Evolutionary conservation across 345 rosid genomes (phyloP).

Genomic region (Citrus trifoliata): DNA sequence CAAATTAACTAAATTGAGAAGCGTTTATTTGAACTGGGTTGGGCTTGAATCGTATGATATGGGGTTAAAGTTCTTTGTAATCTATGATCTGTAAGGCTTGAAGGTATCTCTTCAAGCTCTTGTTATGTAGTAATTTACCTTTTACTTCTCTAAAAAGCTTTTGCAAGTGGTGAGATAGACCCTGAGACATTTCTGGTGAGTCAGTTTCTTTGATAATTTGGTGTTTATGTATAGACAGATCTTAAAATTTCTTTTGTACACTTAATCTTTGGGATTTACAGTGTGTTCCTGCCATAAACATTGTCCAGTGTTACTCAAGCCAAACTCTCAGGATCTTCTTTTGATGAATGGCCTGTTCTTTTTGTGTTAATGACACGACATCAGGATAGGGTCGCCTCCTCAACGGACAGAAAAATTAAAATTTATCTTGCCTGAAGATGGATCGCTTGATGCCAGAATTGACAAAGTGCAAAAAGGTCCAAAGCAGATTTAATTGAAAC

Average conservation of each 20-base stretch:
- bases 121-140: too few species aligned
- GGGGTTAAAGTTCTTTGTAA: too few species aligned
- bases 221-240: too few species aligned
- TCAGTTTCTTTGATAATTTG: not conserved
- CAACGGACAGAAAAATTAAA: not conserved
- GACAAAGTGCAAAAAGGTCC: not conserved
- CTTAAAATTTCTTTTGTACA: not conserved
- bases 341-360: not conserved
- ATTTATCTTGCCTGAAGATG: not conserved
- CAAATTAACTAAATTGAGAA: too few species aligned
- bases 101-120: too few species aligned
- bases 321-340: not conserved
- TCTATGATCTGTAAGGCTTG: too few species aligned
- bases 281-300: not conserved
- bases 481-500: not conserved
- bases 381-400: not conserved
- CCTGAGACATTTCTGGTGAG: too few species aligned
- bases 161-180: too few species aligned
- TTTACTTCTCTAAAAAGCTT: too few species aligned
- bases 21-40: too few species aligned
- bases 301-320: not conserved
- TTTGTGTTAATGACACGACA: not conserved
- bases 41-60: too few species aligned
- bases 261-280: not conserved
- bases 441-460: not conserved